Evolutionary conservation across 2,329 filamentous ascomycete species (phyloP).

Genomic region (Aspergillus sp.): DNA sequence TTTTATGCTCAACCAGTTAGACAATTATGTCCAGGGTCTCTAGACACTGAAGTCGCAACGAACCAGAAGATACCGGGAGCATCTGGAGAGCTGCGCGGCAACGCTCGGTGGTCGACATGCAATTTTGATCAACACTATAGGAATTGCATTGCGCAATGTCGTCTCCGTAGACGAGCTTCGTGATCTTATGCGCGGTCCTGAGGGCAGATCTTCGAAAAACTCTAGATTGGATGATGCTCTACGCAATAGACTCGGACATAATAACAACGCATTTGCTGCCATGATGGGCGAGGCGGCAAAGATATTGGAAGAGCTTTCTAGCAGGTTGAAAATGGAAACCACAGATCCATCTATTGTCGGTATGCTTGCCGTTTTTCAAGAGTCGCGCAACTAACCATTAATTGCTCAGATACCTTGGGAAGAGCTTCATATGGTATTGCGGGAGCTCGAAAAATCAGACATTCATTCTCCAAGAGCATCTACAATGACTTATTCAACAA

Average conservation of each 20-base stretch:
- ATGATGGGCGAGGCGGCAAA: slow-evolving; percentile 1
- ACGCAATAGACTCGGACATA: not conserved
- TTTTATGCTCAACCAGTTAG: slow-evolving; percentile 17
- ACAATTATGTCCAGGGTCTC: slow-evolving; percentile 13
- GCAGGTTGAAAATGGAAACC: slow-evolving; percentile 1
- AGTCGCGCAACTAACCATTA: not conserved
- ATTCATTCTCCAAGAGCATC: slow-evolving; percentile 1
- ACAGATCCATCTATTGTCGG: not conserved
- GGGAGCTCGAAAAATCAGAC: not conserved
- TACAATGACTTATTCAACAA: not conserved
- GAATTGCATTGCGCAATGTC: slow-evolving; percentile 3
- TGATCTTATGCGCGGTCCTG: slow-evolving; percentile 5
- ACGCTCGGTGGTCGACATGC: slow-evolving; percentile 5
- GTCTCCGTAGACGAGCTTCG: slow-evolving; percentile 5
- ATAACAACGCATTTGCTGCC: slow-evolving; percentile 6
- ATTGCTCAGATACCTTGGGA: not conserved
- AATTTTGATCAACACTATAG: slow-evolving; percentile 7
- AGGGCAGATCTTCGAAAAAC: slow-evolving; percentile 1
- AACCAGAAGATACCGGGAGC: slow-evolving; percentile 7
- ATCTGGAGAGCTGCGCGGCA: slow-evolving; percentile 6
- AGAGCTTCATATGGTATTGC: not conserved
- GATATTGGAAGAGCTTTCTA: slow-evolving; percentile 5
- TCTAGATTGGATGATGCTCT: slow-evolving; percentile 1
- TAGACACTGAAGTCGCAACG: slow-evolving; percentile 10
- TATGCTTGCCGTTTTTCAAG: not conserved